Evolutionary conservation across 73 alveolate species (phyloP).

Genomic region (Effrenium voratum): DNA sequence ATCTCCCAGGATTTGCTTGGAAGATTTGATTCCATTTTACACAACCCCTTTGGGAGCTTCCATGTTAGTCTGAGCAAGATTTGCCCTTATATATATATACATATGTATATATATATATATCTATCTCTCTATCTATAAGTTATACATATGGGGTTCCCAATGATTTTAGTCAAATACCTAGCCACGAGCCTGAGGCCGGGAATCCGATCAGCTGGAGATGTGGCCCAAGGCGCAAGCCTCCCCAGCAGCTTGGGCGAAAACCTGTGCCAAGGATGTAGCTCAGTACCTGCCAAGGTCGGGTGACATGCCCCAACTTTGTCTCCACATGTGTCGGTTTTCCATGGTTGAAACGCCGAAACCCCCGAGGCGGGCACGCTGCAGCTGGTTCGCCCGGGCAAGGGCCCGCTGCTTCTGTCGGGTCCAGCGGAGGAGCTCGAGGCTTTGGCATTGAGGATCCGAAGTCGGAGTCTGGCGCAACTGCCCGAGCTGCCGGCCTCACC

Average conservation of each 20-base stretch:
- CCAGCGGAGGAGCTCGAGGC: slow-evolving; percentile 33
- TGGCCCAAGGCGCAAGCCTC: slow-evolving; percentile 37
- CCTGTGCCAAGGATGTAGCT: background rate
- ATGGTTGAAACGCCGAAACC: too few species aligned
- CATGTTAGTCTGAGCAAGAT: too few species aligned
- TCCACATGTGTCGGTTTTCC: too few species aligned
- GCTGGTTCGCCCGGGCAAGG: slow-evolving; percentile 65
- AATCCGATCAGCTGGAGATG: slow-evolving; percentile 32
- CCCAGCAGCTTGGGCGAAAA: background rate
- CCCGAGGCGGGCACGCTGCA: slow-evolving; percentile 10
- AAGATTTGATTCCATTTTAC: too few species aligned
- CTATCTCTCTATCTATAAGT: too few species aligned
- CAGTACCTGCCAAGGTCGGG: background rate
- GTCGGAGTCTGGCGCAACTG: background rate
- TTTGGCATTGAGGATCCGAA: slow-evolving; percentile 3
- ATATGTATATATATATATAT: too few species aligned
- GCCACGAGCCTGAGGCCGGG: slow-evolving; percentile 26
- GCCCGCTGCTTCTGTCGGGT: slow-evolving; percentile 49
- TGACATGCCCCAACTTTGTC: background rate
- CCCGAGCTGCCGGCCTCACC: slow-evolving; percentile 30
- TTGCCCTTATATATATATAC: too few species aligned
- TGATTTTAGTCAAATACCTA: too few species aligned
- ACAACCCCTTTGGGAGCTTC: too few species aligned
- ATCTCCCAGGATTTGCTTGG: too few species aligned
- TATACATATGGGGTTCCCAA: too few species aligned